phyloP scores from a whole-genome alignment of 2,329 filamentous ascomycete genomes.

The Ilyonectria destructans region DNA sequence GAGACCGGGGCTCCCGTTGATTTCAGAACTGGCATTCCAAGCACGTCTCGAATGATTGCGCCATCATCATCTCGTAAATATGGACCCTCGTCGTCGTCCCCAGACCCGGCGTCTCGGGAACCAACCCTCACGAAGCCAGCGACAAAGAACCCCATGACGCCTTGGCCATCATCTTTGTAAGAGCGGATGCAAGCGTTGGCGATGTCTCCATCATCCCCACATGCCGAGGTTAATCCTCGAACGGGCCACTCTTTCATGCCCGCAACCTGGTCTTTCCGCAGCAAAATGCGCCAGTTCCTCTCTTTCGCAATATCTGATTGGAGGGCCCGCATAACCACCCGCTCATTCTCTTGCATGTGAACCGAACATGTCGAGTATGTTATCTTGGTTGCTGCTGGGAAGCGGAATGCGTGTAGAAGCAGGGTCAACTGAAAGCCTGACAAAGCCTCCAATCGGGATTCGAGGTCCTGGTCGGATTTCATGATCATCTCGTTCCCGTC shows the following conservation, averaged over 20 bases:
- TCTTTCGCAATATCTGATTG: conserved; percentile 75
- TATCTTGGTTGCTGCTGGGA: conserved; percentile 81
- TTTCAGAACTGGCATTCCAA: conserved; percentile 58
- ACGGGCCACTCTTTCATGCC: conserved; percentile 85
- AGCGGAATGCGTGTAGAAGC: conserved; percentile 87
- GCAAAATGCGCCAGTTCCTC: conserved; percentile 85
- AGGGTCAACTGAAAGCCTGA: conserved; percentile 87
- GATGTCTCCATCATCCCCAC: conserved; percentile 66
- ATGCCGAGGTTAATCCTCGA: conserved; percentile 69
- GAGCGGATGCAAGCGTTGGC: conserved; percentile 87
- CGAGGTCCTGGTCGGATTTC: conserved; percentile 70
- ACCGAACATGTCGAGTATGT: conserved; percentile 97
- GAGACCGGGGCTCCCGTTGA: conserved; percentile 53
- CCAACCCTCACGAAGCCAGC: conserved; percentile 79
- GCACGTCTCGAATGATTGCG: conserved; percentile 62
- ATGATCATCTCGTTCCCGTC: conserved; percentile 71
- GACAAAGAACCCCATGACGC: conserved; percentile 97
- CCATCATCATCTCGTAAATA: conserved; percentile 71
- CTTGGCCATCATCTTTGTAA: conserved; percentile 84
- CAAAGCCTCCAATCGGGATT: conserved; percentile 79
- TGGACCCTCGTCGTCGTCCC: conserved; percentile 60
- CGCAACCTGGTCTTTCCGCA: conserved; percentile 79
- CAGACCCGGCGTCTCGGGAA: conserved; percentile 37
- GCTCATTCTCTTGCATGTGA: conserved; percentile 90
- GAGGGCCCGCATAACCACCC: conserved; percentile 83